Conservation (phyloP, 2,329 filamentous ascomycete genomes). For the Lecanoromycetidae sp. region DNA sequence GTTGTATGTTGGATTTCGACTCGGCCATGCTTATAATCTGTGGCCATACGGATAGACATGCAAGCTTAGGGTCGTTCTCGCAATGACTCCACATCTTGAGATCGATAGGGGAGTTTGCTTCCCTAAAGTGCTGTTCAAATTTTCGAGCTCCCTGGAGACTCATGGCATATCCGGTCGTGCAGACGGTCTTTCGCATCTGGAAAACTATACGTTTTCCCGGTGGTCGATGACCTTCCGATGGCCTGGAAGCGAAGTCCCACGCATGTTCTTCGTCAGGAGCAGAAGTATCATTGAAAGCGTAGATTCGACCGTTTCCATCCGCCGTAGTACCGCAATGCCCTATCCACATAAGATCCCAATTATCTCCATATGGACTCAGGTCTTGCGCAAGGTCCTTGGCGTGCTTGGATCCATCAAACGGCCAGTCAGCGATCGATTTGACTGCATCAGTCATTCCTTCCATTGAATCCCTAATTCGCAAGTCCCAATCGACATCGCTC, state of each 20-base stretch:
- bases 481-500: conserved; percentile 15
- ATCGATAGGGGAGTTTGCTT: conserved; percentile 14
- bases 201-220: conserved; percentile 14
- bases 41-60: conserved; percentile 13
- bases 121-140: conserved; percentile 7
- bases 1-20: conserved; percentile 13
- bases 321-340: conserved; percentile 12
- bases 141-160: conserved; percentile 11
- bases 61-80: conserved; percentile 6
- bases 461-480: conserved; percentile 13
- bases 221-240: conserved; percentile 6
- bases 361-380: conserved; percentile 14
- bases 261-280: conserved; percentile 11
- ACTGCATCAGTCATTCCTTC: conserved; percentile 11
- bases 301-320: conserved; percentile 13
- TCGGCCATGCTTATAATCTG: conserved; percentile 15
- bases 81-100: conserved; percentile 11
- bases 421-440: conserved; percentile 15
- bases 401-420: conserved; percentile 9
- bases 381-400: conserved; percentile 3
- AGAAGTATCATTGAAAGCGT: conserved; percentile 11
- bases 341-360: conserved; percentile 15
- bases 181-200: conserved; percentile 7
- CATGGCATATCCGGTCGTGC: conserved; percentile 14
- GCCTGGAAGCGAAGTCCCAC: conserved; percentile 9